Evolutionary conservation across 306 rosid genomes (phyloP).

Genomic region (Boehmeria nivea): DNA sequence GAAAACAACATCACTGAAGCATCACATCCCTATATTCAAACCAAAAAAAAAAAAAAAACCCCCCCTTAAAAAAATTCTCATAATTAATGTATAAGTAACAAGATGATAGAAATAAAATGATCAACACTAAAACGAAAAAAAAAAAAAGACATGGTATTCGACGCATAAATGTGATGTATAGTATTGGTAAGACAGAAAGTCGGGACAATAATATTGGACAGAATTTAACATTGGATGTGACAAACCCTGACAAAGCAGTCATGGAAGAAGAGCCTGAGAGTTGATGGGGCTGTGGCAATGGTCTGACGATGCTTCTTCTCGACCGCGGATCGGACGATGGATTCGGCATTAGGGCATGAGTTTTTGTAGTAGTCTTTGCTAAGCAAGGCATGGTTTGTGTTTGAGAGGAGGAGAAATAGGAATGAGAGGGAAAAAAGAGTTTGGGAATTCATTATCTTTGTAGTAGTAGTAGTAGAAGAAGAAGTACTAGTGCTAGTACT

Average conservation of each 20-base stretch:
- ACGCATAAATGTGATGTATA: no score
- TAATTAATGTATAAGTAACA: no score
- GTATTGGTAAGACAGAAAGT: no score
- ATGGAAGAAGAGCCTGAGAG: conserved; percentile 85
- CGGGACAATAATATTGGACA: background rate
- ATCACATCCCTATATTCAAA: conserved; percentile 76
- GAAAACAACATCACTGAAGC: conserved; percentile 70
- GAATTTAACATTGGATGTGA: background rate
- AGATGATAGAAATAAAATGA: no score
- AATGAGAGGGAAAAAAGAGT: conserved; percentile 18
- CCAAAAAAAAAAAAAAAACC: no score
- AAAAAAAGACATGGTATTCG: no score
- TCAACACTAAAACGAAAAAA: no score
- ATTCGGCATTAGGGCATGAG: conserved; percentile 69
- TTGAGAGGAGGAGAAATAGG: conserved; percentile 29
- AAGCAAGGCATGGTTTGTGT: conserved; percentile 37
- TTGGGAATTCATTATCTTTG: conserved; percentile 31
- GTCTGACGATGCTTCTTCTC: conserved; percentile 53
- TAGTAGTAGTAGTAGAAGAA: background rate
- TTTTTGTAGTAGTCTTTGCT: conserved; percentile 37
- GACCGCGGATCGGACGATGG: conserved; percentile 58
- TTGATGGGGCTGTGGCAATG: conserved; percentile 72
- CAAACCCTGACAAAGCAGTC: conserved; percentile 77
- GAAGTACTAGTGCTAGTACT: no score
- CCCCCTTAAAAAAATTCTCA: no score